Conservation (phyloP, 441 rosid genomes). For the Mallotus repandus region DNA sequence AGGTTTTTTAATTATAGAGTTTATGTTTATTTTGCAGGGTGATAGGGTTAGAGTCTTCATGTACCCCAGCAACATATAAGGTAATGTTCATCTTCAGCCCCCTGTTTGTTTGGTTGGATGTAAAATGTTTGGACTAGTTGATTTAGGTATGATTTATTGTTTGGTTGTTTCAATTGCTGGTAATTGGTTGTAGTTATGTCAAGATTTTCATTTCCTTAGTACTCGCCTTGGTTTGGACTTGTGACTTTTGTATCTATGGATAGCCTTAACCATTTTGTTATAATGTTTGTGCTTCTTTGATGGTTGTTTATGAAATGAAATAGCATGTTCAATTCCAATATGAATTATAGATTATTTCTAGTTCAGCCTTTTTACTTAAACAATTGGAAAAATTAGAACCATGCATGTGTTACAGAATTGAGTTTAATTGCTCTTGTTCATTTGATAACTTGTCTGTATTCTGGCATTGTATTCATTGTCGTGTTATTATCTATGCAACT, state of each 20-base stretch:
- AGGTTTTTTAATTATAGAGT: too few relatives aligned
- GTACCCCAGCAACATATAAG: slow-evolving; percentile 92
- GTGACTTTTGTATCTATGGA: not conserved
- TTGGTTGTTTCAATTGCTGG: not conserved
- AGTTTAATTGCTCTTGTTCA: too few relatives aligned
- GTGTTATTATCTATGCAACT: not conserved
- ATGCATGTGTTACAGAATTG: too few relatives aligned
- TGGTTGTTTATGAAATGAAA: too few relatives aligned
- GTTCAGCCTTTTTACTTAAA: too few relatives aligned
- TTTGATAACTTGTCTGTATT: too few relatives aligned
- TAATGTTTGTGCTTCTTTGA: not conserved
- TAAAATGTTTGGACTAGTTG: not conserved
- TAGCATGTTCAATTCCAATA: not conserved
- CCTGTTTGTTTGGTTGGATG: not conserved
- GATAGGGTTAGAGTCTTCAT: slow-evolving; percentile 75
- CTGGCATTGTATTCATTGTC: not conserved
- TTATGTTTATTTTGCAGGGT: slow-evolving; percentile 43
- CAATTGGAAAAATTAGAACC: too few relatives aligned
- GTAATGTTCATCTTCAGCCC: slow-evolving; percentile 21
- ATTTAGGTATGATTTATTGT: not conserved
- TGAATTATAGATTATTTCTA: too few relatives aligned
- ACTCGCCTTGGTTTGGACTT: not conserved
- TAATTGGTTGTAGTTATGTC: not conserved
- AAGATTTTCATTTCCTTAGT: not conserved
- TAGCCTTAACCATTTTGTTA: not conserved